Percentiles rank a stretch among this genome's conserved stretches.
Conservation (phyloP, 371 early-diverging fungal genomes). For the Smittium culicis region DNA sequence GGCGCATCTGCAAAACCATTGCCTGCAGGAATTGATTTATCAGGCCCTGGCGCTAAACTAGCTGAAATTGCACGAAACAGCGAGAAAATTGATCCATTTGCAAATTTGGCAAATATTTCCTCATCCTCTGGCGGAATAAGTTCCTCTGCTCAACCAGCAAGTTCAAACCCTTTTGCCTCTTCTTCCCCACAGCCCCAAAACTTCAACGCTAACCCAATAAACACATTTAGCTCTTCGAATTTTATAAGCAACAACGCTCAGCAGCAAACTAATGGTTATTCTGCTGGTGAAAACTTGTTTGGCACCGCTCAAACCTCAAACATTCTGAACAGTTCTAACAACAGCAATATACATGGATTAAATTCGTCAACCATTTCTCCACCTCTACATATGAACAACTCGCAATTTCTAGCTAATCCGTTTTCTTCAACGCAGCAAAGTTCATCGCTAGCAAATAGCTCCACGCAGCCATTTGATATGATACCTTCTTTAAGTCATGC, state of each 20-base stretch:
- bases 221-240: not conserved
- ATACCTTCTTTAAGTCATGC: not conserved
- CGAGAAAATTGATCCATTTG: constrained; percentile 42
- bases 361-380: not conserved
- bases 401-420: not conserved
- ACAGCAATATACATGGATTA: not conserved
- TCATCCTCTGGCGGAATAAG: not conserved
- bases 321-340: not conserved
- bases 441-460: not conserved
- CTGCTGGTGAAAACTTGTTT: not conserved
- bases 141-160: not conserved
- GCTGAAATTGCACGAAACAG: constrained; percentile 36
- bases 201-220: not conserved
- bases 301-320: not conserved
- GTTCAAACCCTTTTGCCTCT: constrained; percentile 8
- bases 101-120: constrained; percentile 32
- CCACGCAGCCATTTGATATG: not conserved
- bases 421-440: not conserved
- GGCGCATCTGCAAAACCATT: constrained; percentile 28
- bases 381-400: not conserved
- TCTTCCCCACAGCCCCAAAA: not conserved
- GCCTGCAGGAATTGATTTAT: constrained; percentile 21
- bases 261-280: not conserved
- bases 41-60: constrained; percentile 21
- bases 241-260: not conserved